Conservation (phyloP, 73 alveolate genomes). For the Tetrahymena malaccensis region DNA sequence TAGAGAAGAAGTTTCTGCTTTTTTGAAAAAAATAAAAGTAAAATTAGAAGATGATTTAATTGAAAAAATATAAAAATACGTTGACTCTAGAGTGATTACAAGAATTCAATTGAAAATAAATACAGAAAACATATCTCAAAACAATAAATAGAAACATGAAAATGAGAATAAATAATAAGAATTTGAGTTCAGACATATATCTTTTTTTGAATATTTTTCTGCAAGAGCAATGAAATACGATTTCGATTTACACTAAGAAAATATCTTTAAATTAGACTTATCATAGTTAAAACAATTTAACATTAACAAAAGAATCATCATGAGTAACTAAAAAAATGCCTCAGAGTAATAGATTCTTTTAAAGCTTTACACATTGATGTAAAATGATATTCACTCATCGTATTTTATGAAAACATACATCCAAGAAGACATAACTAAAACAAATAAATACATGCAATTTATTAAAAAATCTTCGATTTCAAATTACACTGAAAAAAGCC, state of each 20-base stretch:
- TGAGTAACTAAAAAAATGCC: neutral
- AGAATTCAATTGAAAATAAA: too few species aligned
- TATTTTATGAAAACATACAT: neutral
- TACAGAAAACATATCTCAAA: too few species aligned
- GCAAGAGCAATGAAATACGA: neutral
- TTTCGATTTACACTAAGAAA: neutral
- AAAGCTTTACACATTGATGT: neutral
- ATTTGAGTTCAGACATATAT: too few species aligned
- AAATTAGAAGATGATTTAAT: too few species aligned
- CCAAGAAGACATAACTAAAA: neutral
- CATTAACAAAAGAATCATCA: neutral
- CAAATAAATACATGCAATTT: neutral
- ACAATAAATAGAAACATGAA: too few species aligned
- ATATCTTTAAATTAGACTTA: neutral
- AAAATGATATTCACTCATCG: neutral
- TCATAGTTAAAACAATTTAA: neutral
- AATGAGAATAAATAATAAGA: too few species aligned
- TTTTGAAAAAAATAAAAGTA: too few species aligned
- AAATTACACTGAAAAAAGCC: neutral
- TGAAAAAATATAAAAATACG: too few species aligned
- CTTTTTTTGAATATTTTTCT: neutral
- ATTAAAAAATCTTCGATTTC: neutral
- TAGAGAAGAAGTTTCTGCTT: too few species aligned
- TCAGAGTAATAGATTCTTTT: neutral
- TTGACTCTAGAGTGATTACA: too few species aligned